These are phyloP conservation scores for Alisma plantagoaquatica DNA, from an alignment of 106 monocot genomes.

Conservation along the genomic window DNA sequence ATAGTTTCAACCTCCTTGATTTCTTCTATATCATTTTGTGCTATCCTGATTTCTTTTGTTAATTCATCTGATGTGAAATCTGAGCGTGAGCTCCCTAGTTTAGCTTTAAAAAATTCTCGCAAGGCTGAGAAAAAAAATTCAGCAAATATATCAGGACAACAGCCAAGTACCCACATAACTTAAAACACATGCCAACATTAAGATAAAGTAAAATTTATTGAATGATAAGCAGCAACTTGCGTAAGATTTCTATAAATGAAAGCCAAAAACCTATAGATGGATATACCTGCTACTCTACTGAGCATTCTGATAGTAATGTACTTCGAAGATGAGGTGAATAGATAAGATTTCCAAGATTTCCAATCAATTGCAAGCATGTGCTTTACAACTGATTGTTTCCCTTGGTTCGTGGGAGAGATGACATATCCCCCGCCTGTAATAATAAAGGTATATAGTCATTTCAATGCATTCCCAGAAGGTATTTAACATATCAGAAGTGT, in stretches of 20 bases:
- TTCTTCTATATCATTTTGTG: constrained; percentile 26
- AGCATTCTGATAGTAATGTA: constrained; percentile 82
- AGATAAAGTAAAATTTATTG: neutral
- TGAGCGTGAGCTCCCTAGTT: constrained; percentile 32
- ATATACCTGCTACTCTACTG: constrained; percentile 91
- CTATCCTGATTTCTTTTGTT: constrained; percentile 36
- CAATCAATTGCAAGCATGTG: constrained; percentile 99
- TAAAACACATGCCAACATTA: neutral
- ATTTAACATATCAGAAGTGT: neutral
- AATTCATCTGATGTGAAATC: constrained; percentile 57
- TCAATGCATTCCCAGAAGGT: neutral
- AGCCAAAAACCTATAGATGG: too few relatives aligned
- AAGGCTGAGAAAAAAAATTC: constrained; percentile 44
- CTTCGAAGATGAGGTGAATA: constrained; percentile 69
- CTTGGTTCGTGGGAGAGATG: constrained; percentile 87
- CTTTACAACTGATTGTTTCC: constrained; percentile 87
- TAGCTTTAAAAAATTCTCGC: constrained; percentile 76
- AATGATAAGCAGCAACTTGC: too few relatives aligned
- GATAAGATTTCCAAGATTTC: constrained; percentile 88
- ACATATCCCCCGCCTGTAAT: constrained; percentile 96
- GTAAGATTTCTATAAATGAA: too few relatives aligned
- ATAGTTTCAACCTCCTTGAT: constrained; percentile 27
- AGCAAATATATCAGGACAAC: neutral
- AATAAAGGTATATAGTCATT: constrained; percentile 2
- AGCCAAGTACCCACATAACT: neutral